These are phyloP conservation scores for Suhomyces atakaporum DNA, from an alignment of 1,139 yeast genomes.

Conservation along the genomic window DNA sequence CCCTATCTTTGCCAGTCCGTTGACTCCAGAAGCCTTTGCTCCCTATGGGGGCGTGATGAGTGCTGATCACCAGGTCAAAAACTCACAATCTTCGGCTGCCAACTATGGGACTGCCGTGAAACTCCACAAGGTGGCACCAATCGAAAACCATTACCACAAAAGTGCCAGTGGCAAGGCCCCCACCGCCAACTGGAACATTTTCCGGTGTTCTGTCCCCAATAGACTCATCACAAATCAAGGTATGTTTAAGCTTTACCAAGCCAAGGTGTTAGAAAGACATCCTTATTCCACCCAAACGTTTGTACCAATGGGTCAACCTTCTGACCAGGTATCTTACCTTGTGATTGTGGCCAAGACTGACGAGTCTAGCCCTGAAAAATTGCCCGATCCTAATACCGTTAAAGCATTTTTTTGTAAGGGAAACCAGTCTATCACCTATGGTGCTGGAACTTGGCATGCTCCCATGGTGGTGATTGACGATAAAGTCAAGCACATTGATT, in stretches of 20 bases:
- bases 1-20: conserved; percentile 34
- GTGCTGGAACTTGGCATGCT: conserved; percentile 74
- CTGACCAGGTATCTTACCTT: conserved; percentile 55
- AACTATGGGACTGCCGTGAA: conserved; percentile 95
- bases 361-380: conserved; percentile 31
- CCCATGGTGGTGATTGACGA: conserved; percentile 83
- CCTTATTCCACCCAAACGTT: conserved; percentile 91
- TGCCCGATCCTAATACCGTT: conserved; percentile 63
- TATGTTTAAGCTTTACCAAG: conserved; percentile 40
- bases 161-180: conserved; percentile 50
- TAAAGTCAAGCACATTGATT: conserved; percentile 58
- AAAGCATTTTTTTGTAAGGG: conserved; percentile 78
- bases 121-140: conserved; percentile 69
- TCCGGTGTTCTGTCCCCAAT: conserved; percentile 75
- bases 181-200: conserved; percentile 77
- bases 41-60: conserved; percentile 49
- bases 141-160: conserved; percentile 50
- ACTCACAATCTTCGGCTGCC: conserved; percentile 50
- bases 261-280: conserved; percentile 84
- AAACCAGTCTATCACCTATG: conserved; percentile 88
- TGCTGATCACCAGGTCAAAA: conserved; percentile 46
- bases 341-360: conserved; percentile 78
- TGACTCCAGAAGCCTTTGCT: conserved; percentile 46
- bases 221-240: conserved; percentile 47
- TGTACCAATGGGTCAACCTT: conserved; percentile 76